Evolutionary conservation across 2,329 filamentous ascomycete species (phyloP).

Genomic region (Fusarium dlaminii): DNA sequence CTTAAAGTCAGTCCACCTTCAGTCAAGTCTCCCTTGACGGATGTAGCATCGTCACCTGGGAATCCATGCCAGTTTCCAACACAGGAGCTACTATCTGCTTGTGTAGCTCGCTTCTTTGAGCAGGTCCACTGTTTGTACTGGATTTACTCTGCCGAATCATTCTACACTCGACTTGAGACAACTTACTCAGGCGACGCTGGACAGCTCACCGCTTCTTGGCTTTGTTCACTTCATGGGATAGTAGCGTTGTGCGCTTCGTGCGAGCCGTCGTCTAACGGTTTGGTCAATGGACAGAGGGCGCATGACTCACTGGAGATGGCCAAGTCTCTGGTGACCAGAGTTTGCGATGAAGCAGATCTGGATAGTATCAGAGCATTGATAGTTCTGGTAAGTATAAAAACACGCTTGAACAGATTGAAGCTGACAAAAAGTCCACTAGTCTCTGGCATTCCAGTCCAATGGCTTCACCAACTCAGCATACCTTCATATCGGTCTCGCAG

Average conservation of each 20-base stretch:
- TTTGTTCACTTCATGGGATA: not conserved
- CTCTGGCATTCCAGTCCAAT: not conserved
- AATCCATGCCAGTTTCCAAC: not conserved
- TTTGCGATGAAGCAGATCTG: not conserved
- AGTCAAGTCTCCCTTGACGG: not conserved
- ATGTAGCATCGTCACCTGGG: fast-evolving
- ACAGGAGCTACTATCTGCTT: fast-evolving
- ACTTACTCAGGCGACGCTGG: not conserved
- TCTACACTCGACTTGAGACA: not conserved
- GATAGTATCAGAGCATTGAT: not conserved
- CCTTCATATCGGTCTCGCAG: not conserved
- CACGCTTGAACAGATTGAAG: too few species aligned
- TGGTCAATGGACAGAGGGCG: not conserved
- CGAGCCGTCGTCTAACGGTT: fast-evolving
- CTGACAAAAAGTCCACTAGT: not conserved
- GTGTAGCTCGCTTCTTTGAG: not conserved
- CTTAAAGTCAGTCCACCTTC: not conserved
- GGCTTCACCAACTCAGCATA: not conserved
- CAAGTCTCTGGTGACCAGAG: not conserved
- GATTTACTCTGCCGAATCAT: not conserved
- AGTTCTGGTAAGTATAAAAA: not conserved
- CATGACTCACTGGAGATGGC: not conserved
- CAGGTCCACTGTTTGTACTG: not conserved
- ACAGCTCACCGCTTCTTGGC: fast-evolving
- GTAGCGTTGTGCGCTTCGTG: fast-evolving